Evolutionary conservation across 1,139 yeast genomes (phyloP).

Genomic region (Trichomonascaceae sp.): DNA sequence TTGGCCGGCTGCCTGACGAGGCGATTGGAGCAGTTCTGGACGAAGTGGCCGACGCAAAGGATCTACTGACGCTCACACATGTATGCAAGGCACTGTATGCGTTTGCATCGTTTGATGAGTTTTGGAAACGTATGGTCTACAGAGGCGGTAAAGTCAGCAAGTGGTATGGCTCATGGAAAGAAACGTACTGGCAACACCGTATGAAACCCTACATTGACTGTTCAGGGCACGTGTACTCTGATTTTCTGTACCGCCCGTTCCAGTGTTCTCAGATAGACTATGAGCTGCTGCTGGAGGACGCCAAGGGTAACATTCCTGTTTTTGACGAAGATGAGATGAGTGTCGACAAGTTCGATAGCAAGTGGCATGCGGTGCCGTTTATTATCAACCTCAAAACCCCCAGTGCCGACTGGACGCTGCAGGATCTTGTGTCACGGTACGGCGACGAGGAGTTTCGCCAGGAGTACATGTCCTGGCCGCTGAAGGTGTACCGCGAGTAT

Average conservation of each 20-base stretch:
- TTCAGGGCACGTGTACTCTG: slow-evolving; percentile 32
- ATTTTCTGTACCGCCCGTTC: slow-evolving; percentile 60
- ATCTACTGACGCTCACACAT: slow-evolving; percentile 39
- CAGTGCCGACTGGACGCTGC: slow-evolving; percentile 48
- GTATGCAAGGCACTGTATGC: slow-evolving; percentile 62
- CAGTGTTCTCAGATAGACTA: slow-evolving; percentile 67
- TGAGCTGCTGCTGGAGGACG: slow-evolving; percentile 30
- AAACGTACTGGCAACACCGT: slow-evolving; percentile 37
- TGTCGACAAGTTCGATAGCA: slow-evolving; percentile 32
- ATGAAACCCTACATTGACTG: no score
- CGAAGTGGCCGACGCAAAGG: slow-evolving; percentile 32
- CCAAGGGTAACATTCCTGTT: slow-evolving; percentile 30
- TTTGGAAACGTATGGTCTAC: slow-evolving; percentile 51
- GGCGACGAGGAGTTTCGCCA: slow-evolving; percentile 59
- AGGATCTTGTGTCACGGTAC: slow-evolving; percentile 37
- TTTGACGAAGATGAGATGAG: slow-evolving; percentile 26
- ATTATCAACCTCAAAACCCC: slow-evolving; percentile 33
- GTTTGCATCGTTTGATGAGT: slow-evolving; percentile 56
- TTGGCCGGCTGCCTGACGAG: slow-evolving; percentile 44
- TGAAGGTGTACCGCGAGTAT: slow-evolving; percentile 49
- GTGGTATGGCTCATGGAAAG: slow-evolving; percentile 78
- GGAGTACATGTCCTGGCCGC: slow-evolving; percentile 74
- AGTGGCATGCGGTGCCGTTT: slow-evolving; percentile 49
- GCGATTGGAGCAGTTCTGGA: slow-evolving; percentile 20
- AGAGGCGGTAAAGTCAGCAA: slow-evolving; percentile 7